A percentile compares a stretch with the other conserved stretches of the same genome.
phyloP scores from a whole-genome alignment of 2,329 filamentous ascomycete species.

The Juglanconis oblonga region DNA sequence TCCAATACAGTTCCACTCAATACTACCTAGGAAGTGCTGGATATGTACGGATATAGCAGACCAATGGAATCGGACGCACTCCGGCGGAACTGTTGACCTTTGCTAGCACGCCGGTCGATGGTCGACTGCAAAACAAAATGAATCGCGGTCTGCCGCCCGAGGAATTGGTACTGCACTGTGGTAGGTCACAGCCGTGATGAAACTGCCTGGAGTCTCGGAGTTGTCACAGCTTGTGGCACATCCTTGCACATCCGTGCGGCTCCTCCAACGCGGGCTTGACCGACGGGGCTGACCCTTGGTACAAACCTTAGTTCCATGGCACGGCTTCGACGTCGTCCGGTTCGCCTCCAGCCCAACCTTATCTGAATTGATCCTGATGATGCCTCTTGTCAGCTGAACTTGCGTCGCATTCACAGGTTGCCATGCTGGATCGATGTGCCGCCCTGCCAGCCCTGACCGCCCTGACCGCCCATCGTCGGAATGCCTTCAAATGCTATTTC shows the following conservation, averaged over 20 bases:
- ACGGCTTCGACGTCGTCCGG: slow-evolving; percentile 21
- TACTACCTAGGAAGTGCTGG: no score
- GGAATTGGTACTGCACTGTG: background rate
- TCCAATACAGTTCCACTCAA: no score
- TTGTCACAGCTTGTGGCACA: slow-evolving; percentile 17
- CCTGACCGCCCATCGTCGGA: no score
- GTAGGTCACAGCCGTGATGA: slow-evolving; percentile 4
- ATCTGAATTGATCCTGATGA: background rate
- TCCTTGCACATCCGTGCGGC: slow-evolving; percentile 14
- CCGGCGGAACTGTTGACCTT: no score
- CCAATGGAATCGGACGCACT: no score
- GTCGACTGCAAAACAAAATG: no score
- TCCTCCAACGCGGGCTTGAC: background rate
- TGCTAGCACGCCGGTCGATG: no score
- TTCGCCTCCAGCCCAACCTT: slow-evolving; percentile 22
- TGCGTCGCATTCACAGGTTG: background rate
- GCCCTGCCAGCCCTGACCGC: no score
- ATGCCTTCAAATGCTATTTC: background rate
- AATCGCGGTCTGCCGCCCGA: no score
- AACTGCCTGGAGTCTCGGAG: slow-evolving; percentile 18
- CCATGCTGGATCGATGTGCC: no score
- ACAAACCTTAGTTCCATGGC: slow-evolving; percentile 32
- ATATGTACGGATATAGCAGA: no score
- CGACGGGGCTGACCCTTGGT: slow-evolving; percentile 5
- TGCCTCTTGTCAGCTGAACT: background rate